Evolutionary conservation across 2,329 filamentous ascomycete species (phyloP).

Genomic region (Diaporthe sp.): DNA sequence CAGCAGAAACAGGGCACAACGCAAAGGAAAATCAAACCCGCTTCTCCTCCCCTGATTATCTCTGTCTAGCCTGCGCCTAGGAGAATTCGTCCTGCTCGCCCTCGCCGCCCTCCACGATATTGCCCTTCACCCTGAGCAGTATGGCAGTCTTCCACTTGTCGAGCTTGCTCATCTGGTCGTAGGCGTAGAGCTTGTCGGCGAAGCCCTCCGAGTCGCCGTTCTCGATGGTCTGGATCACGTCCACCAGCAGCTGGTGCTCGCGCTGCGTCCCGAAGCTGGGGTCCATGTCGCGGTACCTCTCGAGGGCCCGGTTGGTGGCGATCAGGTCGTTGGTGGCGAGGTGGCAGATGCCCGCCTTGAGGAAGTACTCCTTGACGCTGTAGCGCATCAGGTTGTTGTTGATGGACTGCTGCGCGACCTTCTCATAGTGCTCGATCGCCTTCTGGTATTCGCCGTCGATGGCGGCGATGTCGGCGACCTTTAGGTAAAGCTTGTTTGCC

Average conservation of each 20-base stretch:
- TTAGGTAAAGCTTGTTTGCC: constrained; percentile 93
- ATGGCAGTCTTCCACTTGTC: constrained; percentile 98
- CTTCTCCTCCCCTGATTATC: neutral
- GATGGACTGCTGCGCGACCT: constrained; percentile 81
- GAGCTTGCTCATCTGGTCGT: constrained; percentile 90
- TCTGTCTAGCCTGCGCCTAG: constrained; percentile 38
- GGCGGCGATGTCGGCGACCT: constrained; percentile 89
- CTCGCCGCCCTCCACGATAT: constrained; percentile 70
- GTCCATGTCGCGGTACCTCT: constrained; percentile 85
- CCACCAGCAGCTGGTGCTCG: constrained; percentile 84
- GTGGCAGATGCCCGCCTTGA: constrained; percentile 94
- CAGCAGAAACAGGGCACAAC: constrained; percentile 5
- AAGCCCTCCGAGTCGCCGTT: constrained; percentile 85
- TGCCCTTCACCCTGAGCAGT: constrained; percentile 84
- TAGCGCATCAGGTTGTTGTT: constrained; percentile 94
- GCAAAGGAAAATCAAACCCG: neutral
- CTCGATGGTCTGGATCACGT: constrained; percentile 82
- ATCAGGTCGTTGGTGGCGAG: constrained; percentile 81
- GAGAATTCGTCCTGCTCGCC: constrained; percentile 53
- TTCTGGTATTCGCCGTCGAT: constrained; percentile 87
- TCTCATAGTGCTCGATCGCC: constrained; percentile 85
- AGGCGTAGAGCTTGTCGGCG: constrained; percentile 88
- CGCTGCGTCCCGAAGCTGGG: constrained; percentile 81
- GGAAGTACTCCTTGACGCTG: constrained; percentile 94
- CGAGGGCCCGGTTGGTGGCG: constrained; percentile 81